Conservation (phyloP, 2,329 filamentous ascomycete species). For the Gliomastix tumulicola region DNA sequence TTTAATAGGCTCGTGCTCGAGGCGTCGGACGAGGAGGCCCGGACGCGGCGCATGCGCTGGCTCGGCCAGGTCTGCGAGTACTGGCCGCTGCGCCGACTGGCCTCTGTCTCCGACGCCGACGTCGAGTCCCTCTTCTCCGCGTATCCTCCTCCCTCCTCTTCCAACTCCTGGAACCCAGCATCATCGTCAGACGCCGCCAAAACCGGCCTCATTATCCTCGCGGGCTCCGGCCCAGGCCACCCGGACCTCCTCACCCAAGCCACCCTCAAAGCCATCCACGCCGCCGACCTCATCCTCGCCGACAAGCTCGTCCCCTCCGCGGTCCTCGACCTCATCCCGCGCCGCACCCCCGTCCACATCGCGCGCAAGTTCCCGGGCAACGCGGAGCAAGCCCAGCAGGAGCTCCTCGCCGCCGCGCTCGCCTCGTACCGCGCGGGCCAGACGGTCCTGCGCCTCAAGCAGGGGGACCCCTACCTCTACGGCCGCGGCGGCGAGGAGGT, state of each 20-base stretch:
- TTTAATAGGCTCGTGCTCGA: slow-evolving; percentile 82
- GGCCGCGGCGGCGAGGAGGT: slow-evolving; percentile 92
- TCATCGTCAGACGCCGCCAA: slow-evolving; percentile 15
- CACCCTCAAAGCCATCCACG: slow-evolving; percentile 67
- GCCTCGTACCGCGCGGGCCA: slow-evolving; percentile 59
- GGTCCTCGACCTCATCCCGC: slow-evolving; percentile 83
- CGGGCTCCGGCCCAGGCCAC: slow-evolving; percentile 87
- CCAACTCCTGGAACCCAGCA: slow-evolving; percentile 10
- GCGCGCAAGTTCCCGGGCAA: slow-evolving; percentile 97
- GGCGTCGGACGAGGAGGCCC: slow-evolving; percentile 67
- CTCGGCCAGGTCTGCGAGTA: slow-evolving; percentile 96
- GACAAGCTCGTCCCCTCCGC: slow-evolving; percentile 81
- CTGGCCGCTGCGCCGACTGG: slow-evolving; percentile 83
- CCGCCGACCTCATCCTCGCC: slow-evolving; percentile 72
- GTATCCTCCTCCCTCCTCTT: slow-evolving; percentile 39
- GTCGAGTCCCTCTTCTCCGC: slow-evolving; percentile 69
- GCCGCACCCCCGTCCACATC: slow-evolving; percentile 82
- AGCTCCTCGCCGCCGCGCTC: slow-evolving; percentile 74
- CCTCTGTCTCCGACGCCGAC: slow-evolving; percentile 71
- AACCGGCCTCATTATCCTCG: slow-evolving; percentile 72
- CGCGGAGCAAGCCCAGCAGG: slow-evolving; percentile 86
- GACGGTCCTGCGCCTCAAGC: slow-evolving; percentile 83
- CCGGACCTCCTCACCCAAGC: slow-evolving; percentile 84
- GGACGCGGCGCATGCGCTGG: slow-evolving; percentile 84
- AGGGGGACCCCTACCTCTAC: slow-evolving; percentile 95